Evolutionary conservation across 441 rosid genomes (phyloP).

Genomic region (Rhodomyrtus psidioides): DNA sequence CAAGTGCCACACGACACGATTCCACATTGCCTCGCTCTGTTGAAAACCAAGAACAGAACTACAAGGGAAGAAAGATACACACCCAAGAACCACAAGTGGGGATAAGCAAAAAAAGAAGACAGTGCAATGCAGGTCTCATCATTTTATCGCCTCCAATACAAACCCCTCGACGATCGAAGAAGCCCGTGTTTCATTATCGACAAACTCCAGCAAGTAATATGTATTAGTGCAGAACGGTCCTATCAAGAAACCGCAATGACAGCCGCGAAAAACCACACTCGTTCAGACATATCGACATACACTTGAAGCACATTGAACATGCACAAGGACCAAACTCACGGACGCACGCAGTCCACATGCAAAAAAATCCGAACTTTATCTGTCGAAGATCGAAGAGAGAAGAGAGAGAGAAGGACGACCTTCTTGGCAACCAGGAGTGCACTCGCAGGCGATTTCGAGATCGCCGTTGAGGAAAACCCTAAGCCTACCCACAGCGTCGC

Average conservation of each 20-base stretch:
- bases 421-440: constrained; percentile 99
- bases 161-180: background rate
- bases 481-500: constrained; percentile 98
- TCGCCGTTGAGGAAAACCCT: constrained; percentile 96
- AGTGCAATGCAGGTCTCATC: background rate
- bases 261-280: constrained; percentile 17
- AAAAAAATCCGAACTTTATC: constrained; percentile 44
- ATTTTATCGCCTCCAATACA: background rate
- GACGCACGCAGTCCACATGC: constrained; percentile 40
- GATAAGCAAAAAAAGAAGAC: background rate
- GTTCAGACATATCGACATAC: constrained; percentile 54
- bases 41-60: background rate
- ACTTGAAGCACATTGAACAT: constrained; percentile 25
- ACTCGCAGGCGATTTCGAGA: constrained; percentile 91
- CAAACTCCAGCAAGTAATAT: background rate
- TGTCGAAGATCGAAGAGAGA: background rate
- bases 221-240: constrained; percentile 6
- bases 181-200: background rate
- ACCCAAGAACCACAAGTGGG: background rate
- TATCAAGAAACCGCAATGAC: background rate
- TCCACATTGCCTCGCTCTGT: background rate
- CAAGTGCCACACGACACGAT: background rate
- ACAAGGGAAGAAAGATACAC: background rate
- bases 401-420: constrained; percentile 38
- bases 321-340: constrained; percentile 6